These are phyloP conservation scores for Alternaria rosae DNA, from an alignment of 2,329 filamentous ascomycete genomes.

Conservation along the genomic window DNA sequence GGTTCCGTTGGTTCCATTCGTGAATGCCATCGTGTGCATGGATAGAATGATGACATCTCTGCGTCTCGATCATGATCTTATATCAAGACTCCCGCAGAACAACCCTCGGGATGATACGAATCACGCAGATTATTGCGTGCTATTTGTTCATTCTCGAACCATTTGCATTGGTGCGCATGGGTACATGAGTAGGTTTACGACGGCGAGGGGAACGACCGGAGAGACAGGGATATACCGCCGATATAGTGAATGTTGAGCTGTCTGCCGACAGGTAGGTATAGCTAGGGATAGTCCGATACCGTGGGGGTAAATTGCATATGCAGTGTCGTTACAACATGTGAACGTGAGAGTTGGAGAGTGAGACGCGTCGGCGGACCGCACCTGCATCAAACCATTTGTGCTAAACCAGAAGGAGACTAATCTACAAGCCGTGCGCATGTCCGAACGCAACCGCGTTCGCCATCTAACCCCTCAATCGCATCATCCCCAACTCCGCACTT, in stretches of 20 bases:
- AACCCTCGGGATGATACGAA: not conserved
- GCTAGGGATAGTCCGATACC: not conserved
- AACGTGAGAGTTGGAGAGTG: not conserved
- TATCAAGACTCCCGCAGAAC: not conserved
- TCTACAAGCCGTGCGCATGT: not conserved
- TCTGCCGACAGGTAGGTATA: not conserved
- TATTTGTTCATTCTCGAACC: not conserved
- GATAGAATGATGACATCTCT: not conserved
- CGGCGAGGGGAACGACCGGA: not conserved
- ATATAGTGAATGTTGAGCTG: not conserved
- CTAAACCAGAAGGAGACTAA: not conserved
- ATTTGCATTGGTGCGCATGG: not conserved
- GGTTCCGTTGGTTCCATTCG: slow-evolving; percentile 17
- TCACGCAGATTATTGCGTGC: slow-evolving; percentile 4
- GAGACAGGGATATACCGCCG: not conserved
- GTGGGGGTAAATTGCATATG: not conserved
- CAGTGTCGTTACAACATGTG: not conserved
- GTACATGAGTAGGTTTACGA: not conserved
- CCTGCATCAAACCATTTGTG: not conserved
- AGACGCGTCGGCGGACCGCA: not conserved
- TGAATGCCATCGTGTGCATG: slow-evolving; percentile 10
- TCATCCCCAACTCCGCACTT: slow-evolving; percentile 5
- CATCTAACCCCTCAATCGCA: slow-evolving; percentile 20
- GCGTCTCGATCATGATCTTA: not conserved
- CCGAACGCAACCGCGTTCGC: slow-evolving; percentile 8